Conservation (phyloP, 1,284 basidiomycete genomes). For the Austroboletus niveus region DNA sequence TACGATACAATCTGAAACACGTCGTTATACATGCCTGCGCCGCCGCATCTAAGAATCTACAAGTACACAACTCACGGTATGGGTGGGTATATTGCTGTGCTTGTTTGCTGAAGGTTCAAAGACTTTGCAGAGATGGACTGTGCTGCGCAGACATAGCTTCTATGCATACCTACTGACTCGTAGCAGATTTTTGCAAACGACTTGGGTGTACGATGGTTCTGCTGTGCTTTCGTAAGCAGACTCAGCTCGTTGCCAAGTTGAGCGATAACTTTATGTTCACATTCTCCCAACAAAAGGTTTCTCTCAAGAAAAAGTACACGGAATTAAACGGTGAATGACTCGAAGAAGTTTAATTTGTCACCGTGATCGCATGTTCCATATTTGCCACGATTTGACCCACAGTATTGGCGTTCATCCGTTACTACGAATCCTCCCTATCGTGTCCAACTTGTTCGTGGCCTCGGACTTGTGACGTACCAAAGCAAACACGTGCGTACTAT, state of each 20-base stretch:
- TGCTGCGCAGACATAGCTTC: constrained; percentile 48
- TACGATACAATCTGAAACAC: constrained; percentile 67
- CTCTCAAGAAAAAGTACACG: background rate
- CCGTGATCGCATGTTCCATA: background rate
- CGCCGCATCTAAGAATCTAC: background rate
- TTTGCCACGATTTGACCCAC: background rate
- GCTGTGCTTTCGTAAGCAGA: constrained; percentile 11
- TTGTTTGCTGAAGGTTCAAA: constrained; percentile 64
- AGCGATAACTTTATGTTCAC: too few species aligned
- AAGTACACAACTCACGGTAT: constrained; percentile 56
- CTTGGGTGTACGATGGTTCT: background rate
- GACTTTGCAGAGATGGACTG: constrained; percentile 61
- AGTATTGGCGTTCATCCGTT: background rate
- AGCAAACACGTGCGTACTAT: too few species aligned
- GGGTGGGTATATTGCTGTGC: constrained; percentile 76
- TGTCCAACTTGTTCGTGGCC: background rate
- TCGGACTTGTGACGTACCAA: too few species aligned
- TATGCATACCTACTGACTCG: constrained; percentile 12
- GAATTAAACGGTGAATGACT: background rate
- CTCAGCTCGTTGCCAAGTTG: too few species aligned
- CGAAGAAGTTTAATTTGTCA: background rate
- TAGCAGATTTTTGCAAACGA: background rate
- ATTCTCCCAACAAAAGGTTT: too few species aligned
- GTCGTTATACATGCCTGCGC: constrained; percentile 1
- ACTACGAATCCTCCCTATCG: background rate